These are phyloP conservation scores for Pseudocercospora macadamiae DNA, from an alignment of 2,329 filamentous ascomycete species.

Conservation along the genomic window DNA sequence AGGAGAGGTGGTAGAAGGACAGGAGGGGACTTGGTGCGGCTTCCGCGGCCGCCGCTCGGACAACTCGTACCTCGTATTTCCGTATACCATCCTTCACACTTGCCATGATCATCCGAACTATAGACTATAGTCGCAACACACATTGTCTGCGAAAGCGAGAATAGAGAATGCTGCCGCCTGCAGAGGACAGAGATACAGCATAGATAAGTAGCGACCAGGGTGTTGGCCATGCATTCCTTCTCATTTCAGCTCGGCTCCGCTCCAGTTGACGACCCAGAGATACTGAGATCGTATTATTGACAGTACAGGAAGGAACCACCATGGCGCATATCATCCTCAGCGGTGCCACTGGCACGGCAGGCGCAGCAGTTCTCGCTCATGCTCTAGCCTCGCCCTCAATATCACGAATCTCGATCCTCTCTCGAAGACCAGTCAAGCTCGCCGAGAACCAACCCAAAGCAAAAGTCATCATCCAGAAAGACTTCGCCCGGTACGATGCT, in stretches of 20 bases:
- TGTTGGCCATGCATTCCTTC: not conserved
- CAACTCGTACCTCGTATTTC: not conserved
- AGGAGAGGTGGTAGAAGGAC: not conserved
- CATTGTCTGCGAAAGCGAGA: too few species aligned
- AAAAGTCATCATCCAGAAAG: constrained; percentile 68
- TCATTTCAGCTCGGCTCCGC: not conserved
- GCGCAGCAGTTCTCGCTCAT: constrained; percentile 43
- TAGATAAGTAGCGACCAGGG: not conserved
- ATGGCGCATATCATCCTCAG: constrained; percentile 48
- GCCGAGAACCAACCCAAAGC: constrained; percentile 64
- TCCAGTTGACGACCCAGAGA: too few species aligned
- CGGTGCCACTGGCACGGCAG: constrained; percentile 48
- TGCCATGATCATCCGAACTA: too few species aligned
- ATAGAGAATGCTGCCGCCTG: not conserved
- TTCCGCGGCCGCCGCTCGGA: not conserved
- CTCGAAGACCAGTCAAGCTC: constrained; percentile 65
- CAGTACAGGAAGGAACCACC: too few species aligned
- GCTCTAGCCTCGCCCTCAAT: constrained; percentile 51
- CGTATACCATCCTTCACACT: not conserved
- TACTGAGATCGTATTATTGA: too few species aligned
- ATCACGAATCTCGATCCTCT: constrained; percentile 69
- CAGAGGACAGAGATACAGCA: not conserved
- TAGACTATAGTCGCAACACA: too few species aligned
- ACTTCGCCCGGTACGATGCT: constrained; percentile 65
- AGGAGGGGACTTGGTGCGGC: not conserved